Conservation (phyloP, 2,329 filamentous ascomycete genomes). For the Microcyclospora tardicrescens region DNA sequence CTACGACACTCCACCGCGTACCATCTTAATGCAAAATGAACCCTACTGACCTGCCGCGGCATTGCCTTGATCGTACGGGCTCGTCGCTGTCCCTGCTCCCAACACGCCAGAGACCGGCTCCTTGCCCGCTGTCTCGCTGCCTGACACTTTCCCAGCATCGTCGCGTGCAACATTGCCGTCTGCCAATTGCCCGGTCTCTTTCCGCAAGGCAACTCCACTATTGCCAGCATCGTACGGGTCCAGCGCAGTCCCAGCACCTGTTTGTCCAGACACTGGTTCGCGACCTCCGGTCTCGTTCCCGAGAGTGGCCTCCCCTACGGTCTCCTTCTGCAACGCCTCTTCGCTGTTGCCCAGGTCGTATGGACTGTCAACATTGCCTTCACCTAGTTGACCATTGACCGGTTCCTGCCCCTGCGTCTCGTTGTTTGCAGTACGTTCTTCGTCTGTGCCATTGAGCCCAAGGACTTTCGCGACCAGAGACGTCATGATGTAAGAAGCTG, state of each 20-base stretch:
- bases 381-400: no score
- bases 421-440: no score
- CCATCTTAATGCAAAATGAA: no score
- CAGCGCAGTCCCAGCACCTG: constrained; percentile 51
- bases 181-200: neutral
- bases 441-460: no score
- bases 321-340: constrained; percentile 43
- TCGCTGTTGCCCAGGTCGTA: neutral
- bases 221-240: constrained; percentile 76
- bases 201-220: constrained; percentile 39
- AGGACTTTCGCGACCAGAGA: no score
- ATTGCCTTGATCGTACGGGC: neutral
- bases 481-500: no score
- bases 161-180: neutral
- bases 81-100: neutral
- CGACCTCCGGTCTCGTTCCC: constrained; percentile 18
- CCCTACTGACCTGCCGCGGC: constrained; percentile 5
- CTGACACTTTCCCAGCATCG: constrained; percentile 2
- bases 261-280: constrained; percentile 61
- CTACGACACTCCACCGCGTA: no score
- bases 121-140: constrained; percentile 1
- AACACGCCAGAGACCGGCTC: neutral
- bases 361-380: no score
- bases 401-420: no score
- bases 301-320: constrained; percentile 38